Base-by-base conservation (phyloP, 2,329 filamentous ascomycete genomes). In the Ceratocystis harringtonii region DNA sequence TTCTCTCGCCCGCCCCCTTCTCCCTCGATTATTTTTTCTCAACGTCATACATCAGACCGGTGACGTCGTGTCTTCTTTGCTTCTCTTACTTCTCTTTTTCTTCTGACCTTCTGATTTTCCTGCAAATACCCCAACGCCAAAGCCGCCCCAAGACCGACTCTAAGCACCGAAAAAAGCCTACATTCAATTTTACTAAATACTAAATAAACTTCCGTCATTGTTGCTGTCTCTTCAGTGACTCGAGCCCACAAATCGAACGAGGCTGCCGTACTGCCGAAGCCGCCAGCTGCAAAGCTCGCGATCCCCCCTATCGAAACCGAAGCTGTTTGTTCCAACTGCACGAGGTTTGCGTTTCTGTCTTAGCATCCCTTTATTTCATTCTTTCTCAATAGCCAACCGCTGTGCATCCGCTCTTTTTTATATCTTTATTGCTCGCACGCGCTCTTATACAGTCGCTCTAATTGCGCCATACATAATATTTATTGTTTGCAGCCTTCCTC, bases 11-110 rank as follows among this genome's bases (percentile, higher is more conserved):
- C 43, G 65, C 63, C 44, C 55, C 65, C 65, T 60, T 65, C 63
- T 67, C 66, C 66, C 66, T 67, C 66, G 66, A 64, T 58, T 58
- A 58, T 58, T 65, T 65, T 67, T 67, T 55, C 66, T 67, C 66
- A 67, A 67, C 66, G 66, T 67, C 66, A 67, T 67, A 67, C 66
- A 65, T 61, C 57, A 52, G 66, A 67, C 66, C 66, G 63, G 66
- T 67, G 66, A 67, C 66, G 66, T 67, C 66, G 66, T 67, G 57
- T 65, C 64, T 67, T 65, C 62, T 62, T 52, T 41, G 36, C 36
- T 41, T 41, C 36, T 41, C 36, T 28, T 28, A 5, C 28, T 28
- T 28, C 28, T 41, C 36, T 65, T 61, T 41, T 41, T 41, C 36
- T 41, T 41, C 36, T 41, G 36, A 41, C 12, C 36, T 41, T 45